Conservation (phyloP, 352 stramenopile genomes). For the Phytophthora idaei region DNA sequence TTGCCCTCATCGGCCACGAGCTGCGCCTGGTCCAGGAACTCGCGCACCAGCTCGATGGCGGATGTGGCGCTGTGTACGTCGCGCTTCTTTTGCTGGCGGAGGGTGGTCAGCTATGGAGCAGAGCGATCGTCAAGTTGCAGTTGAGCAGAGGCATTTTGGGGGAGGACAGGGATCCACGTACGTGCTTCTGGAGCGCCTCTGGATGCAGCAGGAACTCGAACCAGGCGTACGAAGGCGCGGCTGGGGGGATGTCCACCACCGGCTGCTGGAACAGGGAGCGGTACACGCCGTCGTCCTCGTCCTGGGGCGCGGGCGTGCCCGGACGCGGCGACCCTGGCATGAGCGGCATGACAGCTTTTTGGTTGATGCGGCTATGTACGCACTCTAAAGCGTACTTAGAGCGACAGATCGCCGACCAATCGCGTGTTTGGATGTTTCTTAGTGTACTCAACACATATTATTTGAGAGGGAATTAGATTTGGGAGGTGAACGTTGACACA, state of each 20-base stretch:
- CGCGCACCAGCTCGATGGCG: slow-evolving; percentile 78
- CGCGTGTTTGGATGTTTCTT: no score
- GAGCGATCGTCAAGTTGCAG: slow-evolving; percentile 16
- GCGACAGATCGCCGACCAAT: no score
- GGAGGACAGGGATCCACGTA: slow-evolving; percentile 32
- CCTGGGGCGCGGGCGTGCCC: slow-evolving; percentile 38
- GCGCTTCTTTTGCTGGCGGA: slow-evolving; percentile 51
- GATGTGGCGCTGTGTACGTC: slow-evolving; percentile 65
- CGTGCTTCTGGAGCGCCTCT: slow-evolving; percentile 72
- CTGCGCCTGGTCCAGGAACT: slow-evolving; percentile 87
- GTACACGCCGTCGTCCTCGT: slow-evolving; percentile 77
- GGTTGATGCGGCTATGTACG: no score
- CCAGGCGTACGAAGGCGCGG: slow-evolving; percentile 76
- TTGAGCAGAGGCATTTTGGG: not conserved
- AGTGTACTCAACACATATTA: no score
- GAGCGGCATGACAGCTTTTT: not conserved
- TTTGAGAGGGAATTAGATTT: no score
- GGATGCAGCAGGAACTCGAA: slow-evolving; percentile 88
- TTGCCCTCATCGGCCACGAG: slow-evolving; percentile 81
- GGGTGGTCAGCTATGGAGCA: slow-evolving; percentile 47
- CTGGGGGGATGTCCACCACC: slow-evolving; percentile 70
- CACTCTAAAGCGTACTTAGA: no score
- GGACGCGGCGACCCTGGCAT: slow-evolving; percentile 73
- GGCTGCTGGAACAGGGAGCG: slow-evolving; percentile 87
- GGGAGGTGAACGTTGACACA: no score